Evolutionary conservation across 169 alveolate genomes (phyloP), one percentile per base, ranked within the genome.

Genomic region (Plasmodium knowlesi): DNA sequence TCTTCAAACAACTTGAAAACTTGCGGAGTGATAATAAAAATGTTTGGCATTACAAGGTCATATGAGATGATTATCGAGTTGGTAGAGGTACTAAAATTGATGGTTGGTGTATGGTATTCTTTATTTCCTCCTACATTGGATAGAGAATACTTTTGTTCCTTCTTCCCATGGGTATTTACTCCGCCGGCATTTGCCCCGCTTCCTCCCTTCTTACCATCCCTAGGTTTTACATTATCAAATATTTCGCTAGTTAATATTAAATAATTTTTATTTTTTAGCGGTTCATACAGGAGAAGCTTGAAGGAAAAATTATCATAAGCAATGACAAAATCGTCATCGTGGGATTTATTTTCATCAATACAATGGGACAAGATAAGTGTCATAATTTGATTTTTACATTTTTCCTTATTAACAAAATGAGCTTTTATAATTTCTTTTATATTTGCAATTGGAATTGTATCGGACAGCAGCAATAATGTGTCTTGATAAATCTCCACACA

Each of bases 371-470:
- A 34, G 46, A 88, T 43, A 37, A 88, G 83, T 1, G 94, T 88
- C 94, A 88, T 88, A 78, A 88, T 88, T 79, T 88, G 94, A 61
- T 79, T 88, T 57, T 88, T 88, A n/a, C 90, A 88, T 34, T 88
- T 88, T 79, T 88, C 94, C 71, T 88, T 88, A 43, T 88, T 88
- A 16, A 53, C 50, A 88, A 88, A 88, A 88, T 88, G 94, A 19
- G 94, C 94, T 57, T 88, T 88, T 39, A 88, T 78, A 34, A 88
- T 88, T 61, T 88, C 94, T 41, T 88, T 76, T 80, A 88, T 53
- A 79, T 88, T 88, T 50, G 94, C 89, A 30, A 88, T 79, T 10
- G 94, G 94, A 61, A 88, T 41, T 37, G 94, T 88, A 57, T 88
- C 94, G n/a, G 94, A 88, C 37, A 88, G 94, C 19, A 88, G 53